These are phyloP conservation scores for Epichloe brachyelytri DNA, from an alignment of 2,329 filamentous ascomycete species.

Conservation along the genomic window DNA sequence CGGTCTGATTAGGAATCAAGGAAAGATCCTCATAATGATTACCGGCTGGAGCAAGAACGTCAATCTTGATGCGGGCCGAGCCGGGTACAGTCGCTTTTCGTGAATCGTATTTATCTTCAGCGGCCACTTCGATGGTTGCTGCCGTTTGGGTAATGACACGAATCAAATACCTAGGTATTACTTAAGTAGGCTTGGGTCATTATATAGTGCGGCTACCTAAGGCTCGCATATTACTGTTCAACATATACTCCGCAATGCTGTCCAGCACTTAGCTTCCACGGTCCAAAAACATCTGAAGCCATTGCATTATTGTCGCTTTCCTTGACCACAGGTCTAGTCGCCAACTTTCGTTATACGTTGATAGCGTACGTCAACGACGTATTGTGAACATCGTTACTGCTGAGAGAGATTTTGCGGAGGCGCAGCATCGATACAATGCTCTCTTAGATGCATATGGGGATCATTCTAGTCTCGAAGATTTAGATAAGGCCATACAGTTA, in stretches of 20 bases:
- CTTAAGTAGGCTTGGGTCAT: no score
- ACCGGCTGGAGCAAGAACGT: no score
- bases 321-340: background rate
- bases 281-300: background rate
- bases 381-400: constrained; percentile 11
- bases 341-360: constrained; percentile 12
- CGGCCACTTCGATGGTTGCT: no score
- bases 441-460: constrained; percentile 38
- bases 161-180: no score
- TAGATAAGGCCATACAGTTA: constrained; percentile 33
- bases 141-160: no score
- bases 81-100: background rate
- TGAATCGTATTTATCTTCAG: no score
- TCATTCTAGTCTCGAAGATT: constrained; percentile 32
- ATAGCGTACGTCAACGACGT: constrained; percentile 14
- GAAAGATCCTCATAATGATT: no score
- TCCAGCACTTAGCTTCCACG: background rate
- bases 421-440: constrained; percentile 25
- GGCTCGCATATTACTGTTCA: background rate
- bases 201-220: no score
- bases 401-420: constrained; percentile 22
- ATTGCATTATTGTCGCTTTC: background rate
- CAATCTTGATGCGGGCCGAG: background rate
- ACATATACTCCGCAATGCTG: background rate
- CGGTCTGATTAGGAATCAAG: no score